Evolutionary conservation across 1,139 yeast species (phyloP).

Genomic region (Magnusiomyces clavatus): DNA sequence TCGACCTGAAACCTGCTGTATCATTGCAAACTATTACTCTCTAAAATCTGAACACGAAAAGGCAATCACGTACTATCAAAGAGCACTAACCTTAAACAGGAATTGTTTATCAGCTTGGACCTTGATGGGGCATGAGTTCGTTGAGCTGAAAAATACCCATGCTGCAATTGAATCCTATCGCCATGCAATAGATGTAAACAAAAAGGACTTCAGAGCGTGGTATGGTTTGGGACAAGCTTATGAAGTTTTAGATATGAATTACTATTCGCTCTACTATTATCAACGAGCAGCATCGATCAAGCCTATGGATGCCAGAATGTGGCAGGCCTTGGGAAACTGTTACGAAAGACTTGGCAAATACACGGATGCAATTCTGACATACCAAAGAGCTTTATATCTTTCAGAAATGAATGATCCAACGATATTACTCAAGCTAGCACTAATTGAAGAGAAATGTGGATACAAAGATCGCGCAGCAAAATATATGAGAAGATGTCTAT

Average conservation of each 20-base stretch:
- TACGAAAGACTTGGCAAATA: constrained; percentile 70
- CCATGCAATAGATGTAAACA: constrained; percentile 83
- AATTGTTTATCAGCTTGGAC: constrained; percentile 94
- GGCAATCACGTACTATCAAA: constrained; percentile 84
- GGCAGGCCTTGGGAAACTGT: constrained; percentile 93
- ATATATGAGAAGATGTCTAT: constrained; percentile 64
- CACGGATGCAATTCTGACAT: constrained; percentile 55
- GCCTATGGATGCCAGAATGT: constrained; percentile 88
- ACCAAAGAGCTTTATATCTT: constrained; percentile 42
- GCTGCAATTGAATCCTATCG: constrained; percentile 96
- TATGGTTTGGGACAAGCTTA: constrained; percentile 98
- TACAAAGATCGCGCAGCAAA: constrained; percentile 48
- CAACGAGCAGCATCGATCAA: constrained; percentile 85
- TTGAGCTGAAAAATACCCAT: constrained; percentile 89
- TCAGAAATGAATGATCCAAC: constrained; percentile 41
- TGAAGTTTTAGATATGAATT: constrained; percentile 92
- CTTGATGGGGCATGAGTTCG: constrained; percentile 97
- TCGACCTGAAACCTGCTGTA: constrained; percentile 92
- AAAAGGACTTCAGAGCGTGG: constrained; percentile 95
- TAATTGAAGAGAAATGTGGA: constrained; percentile 50
- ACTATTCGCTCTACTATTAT: constrained; percentile 85
- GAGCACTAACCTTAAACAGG: constrained; percentile 78
- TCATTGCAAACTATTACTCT: constrained; percentile 88
- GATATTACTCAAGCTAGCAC: constrained; percentile 62
- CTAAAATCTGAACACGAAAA: constrained; percentile 90